A percentile compares a stretch with the other conserved stretches of the same genome.
These are phyloP conservation scores for Fusarium sp. DNA, from an alignment of 2,329 filamentous ascomycete genomes.

Conservation along the genomic window DNA sequence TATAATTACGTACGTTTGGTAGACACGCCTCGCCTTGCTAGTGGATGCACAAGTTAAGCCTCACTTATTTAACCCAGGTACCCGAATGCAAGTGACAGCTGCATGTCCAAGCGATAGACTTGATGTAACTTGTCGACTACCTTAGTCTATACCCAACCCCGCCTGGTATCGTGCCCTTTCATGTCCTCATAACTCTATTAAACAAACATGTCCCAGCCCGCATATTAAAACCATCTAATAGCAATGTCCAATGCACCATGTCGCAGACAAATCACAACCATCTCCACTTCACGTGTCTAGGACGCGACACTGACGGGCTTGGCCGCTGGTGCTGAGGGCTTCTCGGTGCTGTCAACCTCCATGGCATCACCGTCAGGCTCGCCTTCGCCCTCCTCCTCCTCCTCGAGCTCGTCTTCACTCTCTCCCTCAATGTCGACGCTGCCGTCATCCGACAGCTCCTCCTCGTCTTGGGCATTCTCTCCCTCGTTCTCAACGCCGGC, in stretches of 20 bases:
- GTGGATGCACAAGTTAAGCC: neutral
- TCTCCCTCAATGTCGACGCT: conserved; percentile 84
- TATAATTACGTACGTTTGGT: conserved; percentile 27
- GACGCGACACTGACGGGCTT: conserved; percentile 53
- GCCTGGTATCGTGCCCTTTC: conserved; percentile 47
- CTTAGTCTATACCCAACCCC: conserved; percentile 30
- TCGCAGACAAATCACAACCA: conserved; percentile 26
- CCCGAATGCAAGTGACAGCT: conserved; percentile 14
- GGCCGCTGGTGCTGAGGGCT: conserved; percentile 48
- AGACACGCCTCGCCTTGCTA: neutral
- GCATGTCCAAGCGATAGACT: conserved; percentile 24
- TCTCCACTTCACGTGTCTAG: conserved; percentile 30
- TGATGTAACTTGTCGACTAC: conserved; percentile 30
- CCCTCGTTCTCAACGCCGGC: conserved; percentile 69
- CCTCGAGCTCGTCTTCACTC: conserved; percentile 77
- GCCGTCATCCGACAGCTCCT: conserved; percentile 76
- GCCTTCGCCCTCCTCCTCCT: conserved; percentile 70
- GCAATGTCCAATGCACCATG: conserved; percentile 34
- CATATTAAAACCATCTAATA: conserved; percentile 35
- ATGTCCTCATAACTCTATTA: conserved; percentile 49
- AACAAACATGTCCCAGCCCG: conserved; percentile 35
- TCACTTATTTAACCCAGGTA: neutral
- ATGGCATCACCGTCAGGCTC: conserved; percentile 59
- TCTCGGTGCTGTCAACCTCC: conserved; percentile 60
- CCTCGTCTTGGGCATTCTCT: conserved; percentile 67